These are phyloP conservation scores for Chrysochromulina tobinii DNA, from an alignment of 78 protist genomes.

Conservation along the genomic window DNA sequence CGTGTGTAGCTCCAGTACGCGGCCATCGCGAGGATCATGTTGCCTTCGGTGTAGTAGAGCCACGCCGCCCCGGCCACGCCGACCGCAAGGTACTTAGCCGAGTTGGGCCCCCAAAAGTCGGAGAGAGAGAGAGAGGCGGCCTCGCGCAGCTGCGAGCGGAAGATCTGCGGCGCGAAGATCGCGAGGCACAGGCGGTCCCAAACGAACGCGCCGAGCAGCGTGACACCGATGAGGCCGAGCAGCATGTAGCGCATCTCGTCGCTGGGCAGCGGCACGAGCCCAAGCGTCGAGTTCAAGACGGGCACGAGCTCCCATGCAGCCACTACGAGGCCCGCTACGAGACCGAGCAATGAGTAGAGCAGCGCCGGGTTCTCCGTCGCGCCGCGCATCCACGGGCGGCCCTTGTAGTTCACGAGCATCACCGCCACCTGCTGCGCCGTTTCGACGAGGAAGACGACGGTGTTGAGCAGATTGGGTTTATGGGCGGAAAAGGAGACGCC, in stretches of 20 bases:
- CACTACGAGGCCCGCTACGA: neutral
- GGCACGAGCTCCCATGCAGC: neutral
- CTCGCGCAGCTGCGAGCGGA: neutral
- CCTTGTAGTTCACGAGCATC: conserved; percentile 46
- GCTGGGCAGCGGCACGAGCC: neutral
- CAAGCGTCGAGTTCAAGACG: neutral
- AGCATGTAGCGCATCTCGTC: neutral
- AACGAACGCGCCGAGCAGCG: neutral
- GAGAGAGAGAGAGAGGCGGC: neutral
- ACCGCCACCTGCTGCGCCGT: conserved; percentile 33
- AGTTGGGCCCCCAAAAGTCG: neutral
- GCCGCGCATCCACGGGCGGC: neutral
- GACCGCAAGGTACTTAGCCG: neutral
- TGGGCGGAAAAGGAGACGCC: neutral
- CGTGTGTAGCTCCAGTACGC: too few relatives aligned
- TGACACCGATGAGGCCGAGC: neutral
- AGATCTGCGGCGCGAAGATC: neutral
- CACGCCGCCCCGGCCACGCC: neutral
- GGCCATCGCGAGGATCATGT: neutral
- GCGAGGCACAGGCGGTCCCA: conserved; percentile 4
- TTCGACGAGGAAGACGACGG: conserved; percentile 39
- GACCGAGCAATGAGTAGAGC: neutral
- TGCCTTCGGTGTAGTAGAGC: neutral
- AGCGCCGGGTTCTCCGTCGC: conserved; percentile 19
- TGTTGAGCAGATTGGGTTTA: conserved; percentile 43